Evolutionary conservation across 139 green algal genomes (phyloP).

Genomic region (Chlorella ohadii): DNA sequence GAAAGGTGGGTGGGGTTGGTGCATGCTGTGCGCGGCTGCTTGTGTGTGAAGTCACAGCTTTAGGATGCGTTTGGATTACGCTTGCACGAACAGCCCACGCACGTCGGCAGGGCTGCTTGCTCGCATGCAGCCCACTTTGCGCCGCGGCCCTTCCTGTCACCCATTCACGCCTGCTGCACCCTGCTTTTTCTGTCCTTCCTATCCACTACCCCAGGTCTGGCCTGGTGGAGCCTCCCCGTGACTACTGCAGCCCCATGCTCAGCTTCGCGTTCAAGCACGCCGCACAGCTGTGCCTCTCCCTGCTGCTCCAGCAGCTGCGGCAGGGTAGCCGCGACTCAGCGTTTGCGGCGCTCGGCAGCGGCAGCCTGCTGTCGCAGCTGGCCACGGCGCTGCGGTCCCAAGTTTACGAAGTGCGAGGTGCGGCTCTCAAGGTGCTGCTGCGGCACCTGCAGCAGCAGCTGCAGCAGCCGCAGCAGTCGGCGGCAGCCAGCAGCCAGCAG

Average conservation of each 20-base stretch:
- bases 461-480: slow-evolving; percentile 5
- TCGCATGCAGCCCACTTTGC: no score
- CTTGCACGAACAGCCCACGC: no score
- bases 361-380: slow-evolving; percentile 21
- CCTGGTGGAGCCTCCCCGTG: not conserved
- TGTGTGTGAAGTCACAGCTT: no score
- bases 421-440: slow-evolving; percentile 60
- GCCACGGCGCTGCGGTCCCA: slow-evolving; percentile 34
- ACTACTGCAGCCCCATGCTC: slow-evolving; percentile 49
- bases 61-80: no score
- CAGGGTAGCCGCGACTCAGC: not conserved
- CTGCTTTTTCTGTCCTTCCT: no score
- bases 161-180: not conserved
- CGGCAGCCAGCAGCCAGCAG: not conserved
- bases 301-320: slow-evolving; percentile 1
- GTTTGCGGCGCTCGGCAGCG: not conserved
- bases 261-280: slow-evolving; percentile 44
- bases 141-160: no score
- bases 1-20: slow-evolving; percentile 9
- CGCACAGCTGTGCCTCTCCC: slow-evolving; percentile 43
- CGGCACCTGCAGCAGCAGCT: not conserved
- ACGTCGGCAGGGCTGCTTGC: no score
- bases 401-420: slow-evolving; percentile 63
- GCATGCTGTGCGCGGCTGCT: no score
- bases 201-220: not conserved